Evolutionary conservation across 2,329 filamentous ascomycete species (phyloP), one percentile per base, ranked within the genome.

Genomic region (Teratosphaeria viscida): DNA sequence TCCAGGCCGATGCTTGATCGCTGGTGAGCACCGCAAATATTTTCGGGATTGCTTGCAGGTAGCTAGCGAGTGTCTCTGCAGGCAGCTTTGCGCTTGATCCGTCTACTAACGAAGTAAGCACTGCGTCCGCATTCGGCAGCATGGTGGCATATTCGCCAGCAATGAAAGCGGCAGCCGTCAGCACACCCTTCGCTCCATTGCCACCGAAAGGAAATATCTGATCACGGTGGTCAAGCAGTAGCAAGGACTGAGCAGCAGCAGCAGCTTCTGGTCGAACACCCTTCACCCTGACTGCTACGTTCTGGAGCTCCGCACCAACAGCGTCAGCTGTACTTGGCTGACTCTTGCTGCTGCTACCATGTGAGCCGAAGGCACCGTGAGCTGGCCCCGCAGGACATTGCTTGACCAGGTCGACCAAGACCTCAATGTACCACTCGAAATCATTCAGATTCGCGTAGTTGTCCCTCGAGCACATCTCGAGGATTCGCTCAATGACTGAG

Each of bases 381-480:
- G 63, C 49, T 23, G 60, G 56, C 1, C 74, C 71, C 78, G 88
- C 23, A 7, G 78, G 86, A 79, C 75, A 89, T 81, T 70, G 76
- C 53, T 87, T 85, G 49, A 96, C 85, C 14, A 99, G 81, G 70
- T 96, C 90, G 5, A 90, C 87, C 34, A 99, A 77, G 32, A 96
- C 84, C 65, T 94, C 89, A 65, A 97, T 88, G 72, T 97, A 97
- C 94, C 94, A 99, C 66, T 96, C 92, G 72, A 99, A 99, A 71
- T 99, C 92, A 57, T 82, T 78, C 55, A 99, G 80, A 69, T 91
- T 90, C 47, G 83, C 82, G 72, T 97, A 99, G 62, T 91, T 96
- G 64, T 92, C 88, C 64, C 86, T 85, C 8, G 90, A 89, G 72
- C 92, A 97, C 85, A 99, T 95, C 62, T 86, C 85, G 11, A 97